phyloP scores from a whole-genome alignment of 805 yeast genomes.

The Jamesozyma spencerorum region DNA sequence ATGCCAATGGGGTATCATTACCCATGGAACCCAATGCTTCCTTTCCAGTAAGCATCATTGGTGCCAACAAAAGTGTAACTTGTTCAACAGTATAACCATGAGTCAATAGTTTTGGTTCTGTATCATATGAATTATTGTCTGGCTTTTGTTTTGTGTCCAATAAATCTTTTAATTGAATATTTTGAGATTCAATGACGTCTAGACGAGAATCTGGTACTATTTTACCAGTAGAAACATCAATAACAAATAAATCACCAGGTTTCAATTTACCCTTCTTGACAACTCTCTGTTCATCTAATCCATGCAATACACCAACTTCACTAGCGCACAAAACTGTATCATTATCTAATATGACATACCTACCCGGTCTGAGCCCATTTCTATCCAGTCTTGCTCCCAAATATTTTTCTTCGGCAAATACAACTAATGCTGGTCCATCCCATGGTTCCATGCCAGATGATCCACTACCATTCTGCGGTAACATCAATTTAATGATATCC shows the following conservation, averaged over 20 bases:
- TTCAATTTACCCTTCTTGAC: constrained; percentile 87
- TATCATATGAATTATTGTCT: too few species aligned
- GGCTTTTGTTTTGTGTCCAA: too few species aligned
- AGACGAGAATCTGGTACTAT: too few species aligned
- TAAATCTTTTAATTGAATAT: too few species aligned
- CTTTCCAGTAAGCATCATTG: constrained; percentile 88
- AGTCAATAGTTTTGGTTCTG: constrained; percentile 54
- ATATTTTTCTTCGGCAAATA: constrained; percentile 94
- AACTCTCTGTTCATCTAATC: constrained; percentile 66
- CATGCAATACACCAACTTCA: constrained; percentile 93
- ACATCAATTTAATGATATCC: too few species aligned
- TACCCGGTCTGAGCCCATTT: constrained; percentile 96
- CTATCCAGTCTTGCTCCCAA: constrained; percentile 69
- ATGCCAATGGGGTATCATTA: constrained; percentile 91
- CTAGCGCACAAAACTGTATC: constrained; percentile 96
- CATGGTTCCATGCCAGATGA: constrained; percentile 97
- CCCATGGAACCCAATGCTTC: constrained; percentile 99
- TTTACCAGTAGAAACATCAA: constrained; percentile 92
- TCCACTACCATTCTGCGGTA: too few species aligned
- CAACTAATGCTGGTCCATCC: constrained; percentile 98
- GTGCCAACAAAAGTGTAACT: constrained; percentile 69
- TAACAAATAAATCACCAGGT: constrained; percentile 93
- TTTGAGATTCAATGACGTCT: too few species aligned
- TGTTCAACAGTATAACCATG: constrained; percentile 95
- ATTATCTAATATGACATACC: constrained; percentile 90